Evolutionary conservation across 2,329 filamentous ascomycete species (phyloP).

Genomic region (Periconia digitata): DNA sequence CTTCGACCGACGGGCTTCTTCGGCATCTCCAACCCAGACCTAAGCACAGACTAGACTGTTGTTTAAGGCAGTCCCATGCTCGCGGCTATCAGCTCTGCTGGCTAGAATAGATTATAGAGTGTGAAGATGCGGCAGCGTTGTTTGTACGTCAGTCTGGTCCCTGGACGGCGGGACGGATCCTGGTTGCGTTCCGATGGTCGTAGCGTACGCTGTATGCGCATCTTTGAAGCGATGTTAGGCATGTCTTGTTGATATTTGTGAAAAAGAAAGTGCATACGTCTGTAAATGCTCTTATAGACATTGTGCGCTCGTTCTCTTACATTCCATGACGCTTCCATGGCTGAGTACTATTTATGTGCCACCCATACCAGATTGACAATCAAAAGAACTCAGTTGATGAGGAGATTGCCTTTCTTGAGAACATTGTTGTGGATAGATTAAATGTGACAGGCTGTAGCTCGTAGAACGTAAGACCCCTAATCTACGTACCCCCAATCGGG

Average conservation of each 20-base stretch:
- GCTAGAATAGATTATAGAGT: slow-evolving; percentile 1
- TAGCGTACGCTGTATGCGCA: background rate
- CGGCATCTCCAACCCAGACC: background rate
- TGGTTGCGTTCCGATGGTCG: slow-evolving; percentile 1
- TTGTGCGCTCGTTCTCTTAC: background rate
- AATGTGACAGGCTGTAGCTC: too few species aligned
- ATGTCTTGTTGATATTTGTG: background rate
- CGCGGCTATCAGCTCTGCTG: background rate
- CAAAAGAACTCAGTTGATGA: too few species aligned
- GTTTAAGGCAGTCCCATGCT: slow-evolving; percentile 3
- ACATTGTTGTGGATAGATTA: too few species aligned
- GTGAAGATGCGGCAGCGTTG: slow-evolving; percentile 6
- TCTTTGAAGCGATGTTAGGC: slow-evolving; percentile 2
- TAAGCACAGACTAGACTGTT: slow-evolving; percentile 5
- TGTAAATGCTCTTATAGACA: background rate
- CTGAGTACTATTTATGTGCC: too few species aligned
- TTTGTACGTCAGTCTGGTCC: slow-evolving; percentile 4
- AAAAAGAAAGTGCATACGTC: background rate
- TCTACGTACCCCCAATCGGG: too few species aligned
- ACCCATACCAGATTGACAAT: too few species aligned
- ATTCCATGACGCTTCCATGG: background rate
- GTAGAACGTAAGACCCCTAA: too few species aligned
- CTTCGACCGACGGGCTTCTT: slow-evolving; percentile 2
- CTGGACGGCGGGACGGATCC: slow-evolving; percentile 1
- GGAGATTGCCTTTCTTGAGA: too few species aligned